phyloP scores from a whole-genome alignment of 2,329 filamentous ascomycete species.

The Waltergamsia citrina region DNA sequence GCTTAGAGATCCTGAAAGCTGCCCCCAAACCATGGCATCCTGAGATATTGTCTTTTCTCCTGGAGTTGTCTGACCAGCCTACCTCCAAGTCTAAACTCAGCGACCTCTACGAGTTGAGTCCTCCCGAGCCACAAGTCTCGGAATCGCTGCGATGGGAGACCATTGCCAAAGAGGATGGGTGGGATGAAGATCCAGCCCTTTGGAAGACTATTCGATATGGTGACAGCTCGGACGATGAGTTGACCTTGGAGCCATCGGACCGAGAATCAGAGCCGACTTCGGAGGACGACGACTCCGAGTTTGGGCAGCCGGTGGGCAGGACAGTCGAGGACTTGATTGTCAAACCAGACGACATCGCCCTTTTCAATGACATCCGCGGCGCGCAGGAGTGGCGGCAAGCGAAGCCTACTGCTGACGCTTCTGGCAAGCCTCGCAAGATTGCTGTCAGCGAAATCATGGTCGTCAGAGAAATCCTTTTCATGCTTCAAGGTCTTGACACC shows the following conservation, averaged over 20 bases:
- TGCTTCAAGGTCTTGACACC: slow-evolving; percentile 72
- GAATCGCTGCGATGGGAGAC: slow-evolving; percentile 66
- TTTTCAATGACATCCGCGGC: slow-evolving; percentile 17
- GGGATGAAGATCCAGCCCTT: slow-evolving; percentile 48
- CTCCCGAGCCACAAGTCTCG: slow-evolving; percentile 28
- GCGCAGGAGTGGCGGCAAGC: slow-evolving; percentile 24
- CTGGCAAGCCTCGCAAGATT: slow-evolving; percentile 25
- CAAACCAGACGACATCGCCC: slow-evolving; percentile 18
- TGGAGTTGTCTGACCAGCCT: slow-evolving; percentile 76
- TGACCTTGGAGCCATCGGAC: slow-evolving; percentile 21
- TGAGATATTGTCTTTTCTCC: slow-evolving; percentile 67
- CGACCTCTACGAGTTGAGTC: slow-evolving; percentile 46
- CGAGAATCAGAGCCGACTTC: slow-evolving; percentile 24
- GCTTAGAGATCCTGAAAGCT: slow-evolving; percentile 17
- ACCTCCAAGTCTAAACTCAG: slow-evolving; percentile 58
- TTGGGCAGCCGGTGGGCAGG: slow-evolving; percentile 8
- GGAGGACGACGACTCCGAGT: slow-evolving; percentile 18
- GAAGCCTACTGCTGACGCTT: slow-evolving; percentile 22
- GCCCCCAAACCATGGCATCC: slow-evolving; percentile 57
- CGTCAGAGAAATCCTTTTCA: slow-evolving; percentile 71
- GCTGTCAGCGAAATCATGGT: slow-evolving; percentile 61
- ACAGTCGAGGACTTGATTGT: slow-evolving; percentile 23
- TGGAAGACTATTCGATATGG: slow-evolving; percentile 65
- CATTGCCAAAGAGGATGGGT: slow-evolving; percentile 66
- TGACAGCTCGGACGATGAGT: slow-evolving; percentile 51